Evolutionary conservation across 495 filamentous ascomycete species (phyloP), one percentile per base, ranked within the genome.

Genomic region (Hyaloscypha variabilis): DNA sequence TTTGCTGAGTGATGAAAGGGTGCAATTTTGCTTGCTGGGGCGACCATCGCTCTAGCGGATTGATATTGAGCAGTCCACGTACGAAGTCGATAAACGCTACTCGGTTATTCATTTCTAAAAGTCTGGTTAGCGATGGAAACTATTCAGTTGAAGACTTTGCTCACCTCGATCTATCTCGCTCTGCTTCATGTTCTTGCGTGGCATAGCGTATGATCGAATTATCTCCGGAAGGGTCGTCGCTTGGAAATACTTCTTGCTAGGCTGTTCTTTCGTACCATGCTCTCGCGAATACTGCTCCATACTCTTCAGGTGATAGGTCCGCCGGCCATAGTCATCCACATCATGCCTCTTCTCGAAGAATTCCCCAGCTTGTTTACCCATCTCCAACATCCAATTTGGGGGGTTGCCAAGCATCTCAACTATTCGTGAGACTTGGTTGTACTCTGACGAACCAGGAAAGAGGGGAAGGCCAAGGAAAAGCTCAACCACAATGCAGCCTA

Each of bases 41-140:
- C 19, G 96, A 96, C 96, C 96, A 99, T 65, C 96, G 83, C 74
- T 99, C 96, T 28, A 99, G 83, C 2, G 96, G 96, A 73, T 97
- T 98, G 76, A 97, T 97, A 39, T 91, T 94, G 58, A 99, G 77
- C 34, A 99, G 76, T 11, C 96, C 96, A 68, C 94, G 89, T n/a
- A 97, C 95, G 66, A 99, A 99, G 75, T 99, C 96, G 70, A 98
- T 99, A 72, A 99, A 99, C n/a, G 96, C 92, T 60, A 94, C 85
- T 58, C 96, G 90, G 72, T 98, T 99, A 71, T 94, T 95, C 86
- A 99, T 93, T 86, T 99, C 96, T 99, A 72, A 46, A 52, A 42
- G 62, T 8, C 21, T 25, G 1, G 34, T 83, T 69, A 73, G 71
- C 28, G 24, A 42, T 14, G 1, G 54, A 13, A 14, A 3, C 52